Evolutionary conservation across 2,329 filamentous ascomycete genomes (phyloP).

Genomic region (Colletotrichum sp.): DNA sequence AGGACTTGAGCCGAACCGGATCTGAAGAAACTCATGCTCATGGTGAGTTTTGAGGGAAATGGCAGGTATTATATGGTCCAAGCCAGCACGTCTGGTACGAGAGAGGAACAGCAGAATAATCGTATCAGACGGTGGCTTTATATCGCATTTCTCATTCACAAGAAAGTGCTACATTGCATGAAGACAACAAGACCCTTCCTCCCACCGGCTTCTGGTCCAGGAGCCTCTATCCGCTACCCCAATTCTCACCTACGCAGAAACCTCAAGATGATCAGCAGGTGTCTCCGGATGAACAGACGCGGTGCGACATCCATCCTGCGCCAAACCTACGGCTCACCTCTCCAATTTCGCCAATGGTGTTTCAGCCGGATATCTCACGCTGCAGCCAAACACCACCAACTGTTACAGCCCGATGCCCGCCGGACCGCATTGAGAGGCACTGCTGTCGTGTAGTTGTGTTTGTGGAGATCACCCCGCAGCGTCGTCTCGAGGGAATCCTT

Average conservation of each 20-base stretch:
- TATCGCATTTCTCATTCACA: neutral
- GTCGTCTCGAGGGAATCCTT: conserved; percentile 10
- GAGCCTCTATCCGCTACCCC: neutral
- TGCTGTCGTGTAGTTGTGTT: neutral
- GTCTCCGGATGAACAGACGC: neutral
- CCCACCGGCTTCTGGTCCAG: neutral
- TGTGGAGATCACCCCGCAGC: conserved; percentile 13
- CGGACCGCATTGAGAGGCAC: neutral
- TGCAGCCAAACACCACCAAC: neutral
- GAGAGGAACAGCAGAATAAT: neutral
- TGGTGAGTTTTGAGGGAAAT: neutral
- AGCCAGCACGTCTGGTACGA: neutral
- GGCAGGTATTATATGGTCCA: neutral
- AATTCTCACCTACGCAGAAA: neutral
- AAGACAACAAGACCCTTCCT: neutral
- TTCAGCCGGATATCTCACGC: neutral
- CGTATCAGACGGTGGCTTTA: neutral
- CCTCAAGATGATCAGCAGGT: neutral
- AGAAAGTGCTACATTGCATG: neutral
- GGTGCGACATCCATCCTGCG: neutral
- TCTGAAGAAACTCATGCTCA: neutral
- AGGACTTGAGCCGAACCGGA: neutral
- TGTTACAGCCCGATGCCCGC: neutral
- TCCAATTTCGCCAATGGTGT: neutral
- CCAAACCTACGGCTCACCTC: neutral